A percentile compares a stretch with the other conserved stretches of the same genome.
Evolutionary conservation across 352 stramenopile genomes (phyloP).

Genomic region (Globisporangium splendens): DNA sequence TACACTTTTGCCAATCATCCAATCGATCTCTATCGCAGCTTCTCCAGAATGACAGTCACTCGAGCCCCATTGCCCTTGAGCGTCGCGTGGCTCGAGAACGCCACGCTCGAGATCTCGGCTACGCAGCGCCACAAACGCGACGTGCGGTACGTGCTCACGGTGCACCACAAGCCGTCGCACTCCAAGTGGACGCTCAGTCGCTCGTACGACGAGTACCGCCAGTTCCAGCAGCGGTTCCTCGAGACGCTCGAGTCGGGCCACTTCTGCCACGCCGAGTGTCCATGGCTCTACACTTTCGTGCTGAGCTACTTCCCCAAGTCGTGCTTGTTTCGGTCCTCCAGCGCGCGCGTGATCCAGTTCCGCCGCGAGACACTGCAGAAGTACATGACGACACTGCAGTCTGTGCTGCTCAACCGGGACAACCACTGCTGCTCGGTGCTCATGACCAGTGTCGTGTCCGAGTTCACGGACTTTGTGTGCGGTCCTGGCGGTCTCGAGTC

Average conservation of each 20-base stretch:
- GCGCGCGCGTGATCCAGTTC: slow-evolving; percentile 27
- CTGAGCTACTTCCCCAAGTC: slow-evolving; percentile 46
- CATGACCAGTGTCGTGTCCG: slow-evolving; percentile 19
- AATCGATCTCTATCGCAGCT: too few relatives aligned
- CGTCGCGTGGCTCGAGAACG: slow-evolving; percentile 9
- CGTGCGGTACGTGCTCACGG: slow-evolving; percentile 13
- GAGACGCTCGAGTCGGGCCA: slow-evolving; percentile 26
- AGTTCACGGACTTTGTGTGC: slow-evolving; percentile 28
- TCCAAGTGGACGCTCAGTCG: slow-evolving; percentile 7
- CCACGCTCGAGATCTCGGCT: slow-evolving; percentile 7
- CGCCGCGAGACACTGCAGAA: slow-evolving; percentile 35
- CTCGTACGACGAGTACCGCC: slow-evolving; percentile 21
- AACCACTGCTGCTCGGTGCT: slow-evolving; percentile 36
- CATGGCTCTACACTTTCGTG: slow-evolving; percentile 46
- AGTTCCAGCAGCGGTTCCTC: slow-evolving; percentile 30
- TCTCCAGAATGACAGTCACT: not conserved
- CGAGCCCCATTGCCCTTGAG: not conserved
- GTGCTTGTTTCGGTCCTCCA: slow-evolving; percentile 24
- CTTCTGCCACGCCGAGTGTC: slow-evolving; percentile 47
- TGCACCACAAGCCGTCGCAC: slow-evolving; percentile 9
- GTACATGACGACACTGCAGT: slow-evolving; percentile 32
- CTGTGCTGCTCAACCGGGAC: slow-evolving; percentile 22
- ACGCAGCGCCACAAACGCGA: slow-evolving; percentile 8
- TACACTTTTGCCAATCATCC: too few relatives aligned
- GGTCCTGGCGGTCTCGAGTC: slow-evolving; percentile 8